Conservation (phyloP, 164 flowering plant genomes). For the Pachysandra terminalis region DNA sequence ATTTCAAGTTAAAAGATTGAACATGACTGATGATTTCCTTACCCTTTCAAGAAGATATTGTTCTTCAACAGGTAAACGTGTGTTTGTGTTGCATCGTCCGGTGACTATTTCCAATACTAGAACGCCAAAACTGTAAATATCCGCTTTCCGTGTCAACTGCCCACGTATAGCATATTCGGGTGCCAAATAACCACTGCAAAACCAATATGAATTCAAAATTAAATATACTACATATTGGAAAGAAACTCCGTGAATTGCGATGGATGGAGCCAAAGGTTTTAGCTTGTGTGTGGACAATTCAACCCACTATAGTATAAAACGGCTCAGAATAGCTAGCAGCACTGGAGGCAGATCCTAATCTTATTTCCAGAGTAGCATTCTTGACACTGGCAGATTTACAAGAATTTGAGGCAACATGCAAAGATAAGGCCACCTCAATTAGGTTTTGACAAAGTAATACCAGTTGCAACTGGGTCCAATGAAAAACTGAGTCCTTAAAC, state of each 20-base stretch:
- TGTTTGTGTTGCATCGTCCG: slow-evolving; percentile 71
- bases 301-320: no score
- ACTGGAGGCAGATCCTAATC: no score
- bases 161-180: slow-evolving; percentile 97
- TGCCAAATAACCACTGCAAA: slow-evolving; percentile 87
- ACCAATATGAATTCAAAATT: slow-evolving; percentile 4
- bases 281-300: no score
- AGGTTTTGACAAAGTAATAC: no score
- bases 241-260: neutral
- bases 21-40: slow-evolving; percentile 12
- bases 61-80: slow-evolving; percentile 55
- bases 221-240: neutral
- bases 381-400: no score
- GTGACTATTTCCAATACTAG: slow-evolving; percentile 87
- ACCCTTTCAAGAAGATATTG: slow-evolving; percentile 88
- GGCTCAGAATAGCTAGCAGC: no score
- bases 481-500: no score
- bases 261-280: neutral
- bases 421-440: no score
- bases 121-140: slow-evolving; percentile 91
- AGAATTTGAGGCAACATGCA: no score
- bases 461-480: no score
- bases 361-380: no score
- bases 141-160: slow-evolving; percentile 80
- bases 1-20: neutral